These are phyloP conservation scores for Apophysomyces ossiformis DNA, from an alignment of 371 early-diverging fungal genomes.

Conservation along the genomic window DNA sequence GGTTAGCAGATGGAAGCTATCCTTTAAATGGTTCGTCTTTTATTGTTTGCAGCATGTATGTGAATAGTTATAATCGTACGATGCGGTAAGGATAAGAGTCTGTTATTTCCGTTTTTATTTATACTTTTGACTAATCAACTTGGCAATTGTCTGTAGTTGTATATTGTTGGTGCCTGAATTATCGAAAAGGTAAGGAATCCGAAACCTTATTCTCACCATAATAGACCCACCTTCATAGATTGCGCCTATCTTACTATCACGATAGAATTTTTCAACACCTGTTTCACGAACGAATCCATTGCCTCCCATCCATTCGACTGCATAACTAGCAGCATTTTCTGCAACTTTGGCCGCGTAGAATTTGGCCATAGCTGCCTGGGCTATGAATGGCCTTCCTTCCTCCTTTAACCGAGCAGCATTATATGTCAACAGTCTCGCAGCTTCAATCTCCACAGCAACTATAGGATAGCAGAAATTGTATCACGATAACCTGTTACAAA, in stretches of 20 bases:
- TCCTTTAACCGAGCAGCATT: slow-evolving; percentile 96
- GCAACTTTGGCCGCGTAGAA: slow-evolving; percentile 93
- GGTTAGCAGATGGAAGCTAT: no score
- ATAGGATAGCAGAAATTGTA: background rate
- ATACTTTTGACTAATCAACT: slow-evolving; percentile 68
- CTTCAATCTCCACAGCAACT: slow-evolving; percentile 92
- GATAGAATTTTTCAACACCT: slow-evolving; percentile 89
- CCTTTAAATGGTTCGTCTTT: no score
- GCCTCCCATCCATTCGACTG: slow-evolving; percentile 96
- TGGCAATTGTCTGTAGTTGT: slow-evolving; percentile 95
- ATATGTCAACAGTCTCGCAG: slow-evolving; percentile 93
- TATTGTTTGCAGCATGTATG: background rate
- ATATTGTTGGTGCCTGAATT: slow-evolving; percentile 79
- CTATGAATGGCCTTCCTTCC: slow-evolving; percentile 82
- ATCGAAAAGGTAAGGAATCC: background rate
- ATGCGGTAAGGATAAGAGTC: background rate
- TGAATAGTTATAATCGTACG: background rate
- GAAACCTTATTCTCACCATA: no score
- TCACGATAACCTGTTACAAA: background rate
- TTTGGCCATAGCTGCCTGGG: slow-evolving; percentile 98
- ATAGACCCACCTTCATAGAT: slow-evolving; percentile 57
- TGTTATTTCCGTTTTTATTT: slow-evolving; percentile 15
- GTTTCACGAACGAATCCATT: slow-evolving; percentile 90
- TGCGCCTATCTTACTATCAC: slow-evolving; percentile 94
- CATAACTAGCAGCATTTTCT: slow-evolving; percentile 84